Evolutionary conservation across 345 rosid genomes (phyloP).

Genomic region (Citrus sp.): DNA sequence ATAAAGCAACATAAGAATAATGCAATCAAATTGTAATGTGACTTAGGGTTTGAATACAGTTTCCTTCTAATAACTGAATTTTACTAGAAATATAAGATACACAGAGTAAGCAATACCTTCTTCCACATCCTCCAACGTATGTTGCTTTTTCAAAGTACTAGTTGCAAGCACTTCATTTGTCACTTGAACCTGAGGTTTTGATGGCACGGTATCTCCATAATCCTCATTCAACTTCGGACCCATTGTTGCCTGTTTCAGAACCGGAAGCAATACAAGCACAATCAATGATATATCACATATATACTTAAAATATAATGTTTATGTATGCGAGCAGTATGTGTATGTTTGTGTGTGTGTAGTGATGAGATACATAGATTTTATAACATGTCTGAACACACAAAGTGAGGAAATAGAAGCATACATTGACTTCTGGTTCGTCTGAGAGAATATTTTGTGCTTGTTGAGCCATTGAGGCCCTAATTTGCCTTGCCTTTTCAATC

Average conservation of each 20-base stretch:
- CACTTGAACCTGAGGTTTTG: slow-evolving; percentile 52
- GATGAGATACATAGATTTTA: neutral
- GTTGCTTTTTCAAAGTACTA: slow-evolving; percentile 39
- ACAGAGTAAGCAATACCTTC: slow-evolving; percentile 49
- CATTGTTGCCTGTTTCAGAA: slow-evolving; percentile 49
- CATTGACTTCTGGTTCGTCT: slow-evolving; percentile 37
- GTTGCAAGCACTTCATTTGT: slow-evolving; percentile 39
- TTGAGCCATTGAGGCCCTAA: slow-evolving; percentile 63
- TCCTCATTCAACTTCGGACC: slow-evolving; percentile 54
- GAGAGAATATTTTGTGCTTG: slow-evolving; percentile 51
- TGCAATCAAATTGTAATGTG: neutral
- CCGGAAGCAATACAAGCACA: slow-evolving; percentile 10
- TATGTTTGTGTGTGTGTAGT: neutral
- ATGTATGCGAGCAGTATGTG: neutral
- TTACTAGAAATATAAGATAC: neutral
- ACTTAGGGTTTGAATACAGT: neutral
- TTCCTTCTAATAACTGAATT: neutral
- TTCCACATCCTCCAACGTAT: slow-evolving; percentile 34
- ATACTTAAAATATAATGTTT: neutral
- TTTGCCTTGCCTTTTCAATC: slow-evolving; percentile 85
- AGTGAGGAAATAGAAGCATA: slow-evolving; percentile 30
- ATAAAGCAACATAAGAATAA: neutral
- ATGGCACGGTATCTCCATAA: slow-evolving; percentile 73
- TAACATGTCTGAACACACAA: neutral
- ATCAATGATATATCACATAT: neutral